Evolutionary conservation across 129 eudicot species (phyloP).

Genomic region (Flaveria ramosissima): DNA sequence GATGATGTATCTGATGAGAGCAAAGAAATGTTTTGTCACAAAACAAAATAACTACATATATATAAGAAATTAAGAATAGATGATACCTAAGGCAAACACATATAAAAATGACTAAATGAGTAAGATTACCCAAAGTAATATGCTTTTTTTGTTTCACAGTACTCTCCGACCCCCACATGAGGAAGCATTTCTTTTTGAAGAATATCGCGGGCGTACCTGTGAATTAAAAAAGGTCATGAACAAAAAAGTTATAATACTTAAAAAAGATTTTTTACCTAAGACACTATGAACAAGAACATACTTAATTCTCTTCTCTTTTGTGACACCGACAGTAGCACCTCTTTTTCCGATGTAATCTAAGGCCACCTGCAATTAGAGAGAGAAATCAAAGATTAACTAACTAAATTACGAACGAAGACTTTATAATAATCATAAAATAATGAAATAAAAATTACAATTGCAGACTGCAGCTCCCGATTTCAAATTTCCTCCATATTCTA

Average conservation of each 20-base stretch:
- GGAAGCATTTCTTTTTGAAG: conserved; percentile 77
- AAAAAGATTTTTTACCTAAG: not conserved
- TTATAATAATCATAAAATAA: not conserved
- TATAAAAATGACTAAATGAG: not conserved
- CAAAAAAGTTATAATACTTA: not conserved
- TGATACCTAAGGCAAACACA: not conserved
- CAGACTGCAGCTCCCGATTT: not conserved
- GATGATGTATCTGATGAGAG: conserved; percentile 51
- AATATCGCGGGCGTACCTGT: conserved; percentile 66
- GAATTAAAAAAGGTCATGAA: not conserved
- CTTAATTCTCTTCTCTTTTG: conserved; percentile 62
- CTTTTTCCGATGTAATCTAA: conserved; percentile 78
- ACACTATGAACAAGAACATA: conserved; percentile 13
- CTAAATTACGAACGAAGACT: not conserved
- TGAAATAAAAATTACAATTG: no score
- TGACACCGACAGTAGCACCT: conserved; percentile 56
- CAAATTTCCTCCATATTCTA: not conserved
- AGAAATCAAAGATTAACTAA: not conserved
- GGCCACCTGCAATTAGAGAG: conserved; percentile 48
- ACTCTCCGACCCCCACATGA: conserved; percentile 72
- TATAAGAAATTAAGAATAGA: not conserved
- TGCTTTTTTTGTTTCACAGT: conserved; percentile 66
- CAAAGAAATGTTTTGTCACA: not conserved
- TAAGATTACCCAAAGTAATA: conserved; percentile 64
- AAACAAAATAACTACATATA: not conserved